These are phyloP conservation scores for Chlorella variabilis DNA, from an alignment of 163 green algal genomes.

Conservation along the genomic window DNA sequence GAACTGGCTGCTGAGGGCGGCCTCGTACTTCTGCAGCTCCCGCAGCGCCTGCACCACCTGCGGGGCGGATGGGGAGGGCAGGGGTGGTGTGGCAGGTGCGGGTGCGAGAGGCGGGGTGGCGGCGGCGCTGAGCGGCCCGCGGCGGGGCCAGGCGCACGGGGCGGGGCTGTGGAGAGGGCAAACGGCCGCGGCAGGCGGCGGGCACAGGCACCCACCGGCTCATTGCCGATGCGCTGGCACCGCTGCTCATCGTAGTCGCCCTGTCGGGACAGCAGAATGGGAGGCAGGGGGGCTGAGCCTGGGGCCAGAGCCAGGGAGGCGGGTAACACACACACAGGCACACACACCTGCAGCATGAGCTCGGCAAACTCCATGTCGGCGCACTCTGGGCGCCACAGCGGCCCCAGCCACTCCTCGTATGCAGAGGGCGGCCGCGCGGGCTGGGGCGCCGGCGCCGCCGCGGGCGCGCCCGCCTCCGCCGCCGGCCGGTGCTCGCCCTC, in stretches of 20 bases:
- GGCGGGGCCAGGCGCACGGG: neutral
- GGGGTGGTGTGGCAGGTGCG: neutral
- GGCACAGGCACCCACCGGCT: neutral
- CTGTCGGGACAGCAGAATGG: neutral
- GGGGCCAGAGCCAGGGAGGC: too few relatives aligned
- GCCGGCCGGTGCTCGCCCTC: neutral
- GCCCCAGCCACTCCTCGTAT: neutral
- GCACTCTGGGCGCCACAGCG: conserved; percentile 2
- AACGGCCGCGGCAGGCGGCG: neutral
- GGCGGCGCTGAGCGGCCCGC: neutral
- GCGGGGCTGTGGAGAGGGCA: neutral
- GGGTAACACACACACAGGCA: too few relatives aligned
- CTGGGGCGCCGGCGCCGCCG: neutral
- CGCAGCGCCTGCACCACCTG: conserved; percentile 32
- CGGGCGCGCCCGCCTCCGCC: neutral
- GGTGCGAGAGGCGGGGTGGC: neutral
- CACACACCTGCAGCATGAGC: neutral
- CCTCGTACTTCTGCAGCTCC: conserved; percentile 37
- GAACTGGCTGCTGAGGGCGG: neutral
- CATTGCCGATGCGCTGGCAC: conserved; percentile 32
- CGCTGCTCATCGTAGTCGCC: conserved; percentile 13
- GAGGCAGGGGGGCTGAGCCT: neutral
- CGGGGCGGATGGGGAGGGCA: neutral
- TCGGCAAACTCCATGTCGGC: conserved; percentile 1
- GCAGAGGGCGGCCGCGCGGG: neutral